A percentile compares a stretch with the other conserved stretches of the same genome.
These are phyloP conservation scores for Arctium minus DNA, from an alignment of 129 eudicot species.

Conservation along the genomic window DNA sequence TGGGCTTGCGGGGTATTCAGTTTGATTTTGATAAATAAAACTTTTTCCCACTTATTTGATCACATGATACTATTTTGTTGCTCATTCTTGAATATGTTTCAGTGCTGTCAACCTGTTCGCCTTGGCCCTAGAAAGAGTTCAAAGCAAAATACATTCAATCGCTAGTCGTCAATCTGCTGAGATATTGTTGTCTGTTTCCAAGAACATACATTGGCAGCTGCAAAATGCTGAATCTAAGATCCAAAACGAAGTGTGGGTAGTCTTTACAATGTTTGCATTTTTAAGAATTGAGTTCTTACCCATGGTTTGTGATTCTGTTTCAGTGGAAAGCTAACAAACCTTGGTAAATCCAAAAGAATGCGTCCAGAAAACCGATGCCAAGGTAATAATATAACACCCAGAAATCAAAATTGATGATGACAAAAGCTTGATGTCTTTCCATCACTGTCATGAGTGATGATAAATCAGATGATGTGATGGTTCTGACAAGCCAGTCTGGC, in stretches of 20 bases:
- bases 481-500: background rate
- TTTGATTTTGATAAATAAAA: conserved; percentile 9
- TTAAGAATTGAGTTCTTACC: conserved; percentile 8
- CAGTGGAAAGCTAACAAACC: conserved; percentile 79
- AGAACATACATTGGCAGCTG: conserved; percentile 54
- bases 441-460: conserved; percentile 3
- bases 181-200: conserved; percentile 61
- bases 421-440: background rate
- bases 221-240: conserved; percentile 76
- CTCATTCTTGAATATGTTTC: conserved; percentile 22
- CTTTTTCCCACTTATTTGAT: background rate
- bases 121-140: conserved; percentile 63
- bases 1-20: conserved; percentile 58
- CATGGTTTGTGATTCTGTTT: conserved; percentile 31
- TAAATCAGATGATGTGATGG: background rate
- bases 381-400: conserved; percentile 42
- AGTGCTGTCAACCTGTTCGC: conserved; percentile 72
- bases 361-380: conserved; percentile 54
- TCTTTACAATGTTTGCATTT: background rate
- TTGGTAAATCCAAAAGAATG: conserved; percentile 59
- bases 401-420: background rate
- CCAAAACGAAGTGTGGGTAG: conserved; percentile 70
- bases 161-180: conserved; percentile 67
- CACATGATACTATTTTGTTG: conserved; percentile 4
- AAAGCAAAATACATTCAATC: conserved; percentile 61